phyloP scores from a whole-genome alignment of 2,329 filamentous ascomycete species.

The Curvularia hawaiiensis region DNA sequence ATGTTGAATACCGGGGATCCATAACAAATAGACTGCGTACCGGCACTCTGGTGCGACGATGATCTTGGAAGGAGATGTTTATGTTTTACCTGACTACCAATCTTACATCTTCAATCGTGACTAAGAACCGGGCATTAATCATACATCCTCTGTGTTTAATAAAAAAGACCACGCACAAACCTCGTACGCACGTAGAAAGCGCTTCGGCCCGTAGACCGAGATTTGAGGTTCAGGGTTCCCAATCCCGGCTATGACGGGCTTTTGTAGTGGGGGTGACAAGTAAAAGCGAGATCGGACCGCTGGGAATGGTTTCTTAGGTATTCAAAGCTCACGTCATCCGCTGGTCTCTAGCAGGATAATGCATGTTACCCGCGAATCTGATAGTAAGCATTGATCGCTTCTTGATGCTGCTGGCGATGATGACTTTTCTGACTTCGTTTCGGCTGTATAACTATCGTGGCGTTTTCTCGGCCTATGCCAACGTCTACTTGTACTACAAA shows the following conservation, averaged over 20 bases:
- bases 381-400: background rate
- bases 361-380: background rate
- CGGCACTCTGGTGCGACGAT: background rate
- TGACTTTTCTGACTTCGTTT: too few species aligned
- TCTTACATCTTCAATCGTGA: background rate
- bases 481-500: background rate
- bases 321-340: background rate
- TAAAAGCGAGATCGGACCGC: background rate
- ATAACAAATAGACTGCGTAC: background rate
- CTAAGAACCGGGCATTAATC: too few species aligned
- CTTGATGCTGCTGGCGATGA: background rate
- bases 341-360: background rate
- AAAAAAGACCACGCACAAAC: background rate
- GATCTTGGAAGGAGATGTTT: background rate
- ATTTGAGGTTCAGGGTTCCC: background rate
- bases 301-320: background rate
- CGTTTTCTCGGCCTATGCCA: background rate
- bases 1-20: background rate
- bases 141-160: background rate
- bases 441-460: background rate
- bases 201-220: slow-evolving; percentile 1
- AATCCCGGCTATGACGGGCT: background rate
- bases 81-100: background rate
- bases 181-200: background rate
- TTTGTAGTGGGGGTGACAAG: background rate